Conservation (phyloP, 768 basidiomycete genomes). For the Tylopilus intermedius region DNA sequence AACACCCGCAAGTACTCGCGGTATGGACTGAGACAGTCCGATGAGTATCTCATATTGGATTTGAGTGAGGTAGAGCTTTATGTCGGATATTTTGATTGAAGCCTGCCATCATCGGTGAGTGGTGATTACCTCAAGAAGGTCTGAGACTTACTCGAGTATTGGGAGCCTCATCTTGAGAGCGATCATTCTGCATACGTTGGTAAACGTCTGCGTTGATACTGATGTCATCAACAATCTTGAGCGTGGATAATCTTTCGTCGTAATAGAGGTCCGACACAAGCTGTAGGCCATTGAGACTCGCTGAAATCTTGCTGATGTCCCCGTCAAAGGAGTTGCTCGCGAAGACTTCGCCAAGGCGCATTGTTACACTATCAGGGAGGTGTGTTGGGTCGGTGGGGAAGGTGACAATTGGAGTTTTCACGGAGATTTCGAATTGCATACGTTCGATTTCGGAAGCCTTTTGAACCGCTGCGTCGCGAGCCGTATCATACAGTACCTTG, state of each 20-base stretch:
- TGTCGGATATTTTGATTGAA: slow-evolving; percentile 69
- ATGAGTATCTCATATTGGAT: slow-evolving; percentile 74
- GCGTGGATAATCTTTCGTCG: slow-evolving; percentile 41
- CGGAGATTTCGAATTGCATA: slow-evolving; percentile 87
- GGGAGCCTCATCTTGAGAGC: slow-evolving; percentile 52
- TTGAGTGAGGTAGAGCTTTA: slow-evolving; percentile 80
- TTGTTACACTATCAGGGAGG: slow-evolving; percentile 64
- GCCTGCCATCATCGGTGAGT: slow-evolving; percentile 43
- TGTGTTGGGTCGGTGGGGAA: slow-evolving; percentile 67
- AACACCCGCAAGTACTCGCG: slow-evolving; percentile 51
- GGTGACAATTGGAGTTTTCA: slow-evolving; percentile 89
- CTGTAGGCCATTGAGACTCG: slow-evolving; percentile 79
- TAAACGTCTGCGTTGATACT: slow-evolving; percentile 63
- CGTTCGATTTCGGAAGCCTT: slow-evolving; percentile 87
- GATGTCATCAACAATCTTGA: slow-evolving; percentile 93
- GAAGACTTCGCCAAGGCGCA: slow-evolving; percentile 84
- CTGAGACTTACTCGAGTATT: slow-evolving; percentile 61
- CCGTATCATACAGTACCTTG: slow-evolving; percentile 92
- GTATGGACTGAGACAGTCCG: slow-evolving; percentile 61
- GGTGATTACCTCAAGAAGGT: background rate
- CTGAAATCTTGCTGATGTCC: slow-evolving; percentile 55
- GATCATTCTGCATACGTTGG: slow-evolving; percentile 56
- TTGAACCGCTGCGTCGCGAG: slow-evolving; percentile 89
- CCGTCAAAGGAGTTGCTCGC: slow-evolving; percentile 71
- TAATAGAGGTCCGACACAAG: slow-evolving; percentile 65